Conservation (phyloP, 2,329 filamentous ascomycete genomes). For the Colletotrichum sp. region DNA sequence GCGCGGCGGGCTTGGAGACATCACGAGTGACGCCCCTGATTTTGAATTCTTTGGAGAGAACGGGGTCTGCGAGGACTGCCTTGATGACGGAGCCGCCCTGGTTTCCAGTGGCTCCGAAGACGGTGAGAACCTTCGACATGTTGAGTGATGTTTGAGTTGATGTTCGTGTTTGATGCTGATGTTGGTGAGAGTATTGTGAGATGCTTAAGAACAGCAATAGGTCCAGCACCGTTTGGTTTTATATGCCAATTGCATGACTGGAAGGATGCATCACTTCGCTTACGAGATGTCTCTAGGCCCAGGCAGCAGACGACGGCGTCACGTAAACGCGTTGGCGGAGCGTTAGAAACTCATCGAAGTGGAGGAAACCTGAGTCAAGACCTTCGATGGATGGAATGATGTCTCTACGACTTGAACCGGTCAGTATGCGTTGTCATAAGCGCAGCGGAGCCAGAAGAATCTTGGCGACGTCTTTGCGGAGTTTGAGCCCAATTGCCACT, state of each 20-base stretch:
- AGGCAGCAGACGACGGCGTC: neutral
- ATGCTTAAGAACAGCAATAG: neutral
- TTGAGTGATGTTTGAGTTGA: neutral
- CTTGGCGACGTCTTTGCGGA: neutral
- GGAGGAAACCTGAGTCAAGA: neutral
- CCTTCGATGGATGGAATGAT: neutral
- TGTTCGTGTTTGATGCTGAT: neutral
- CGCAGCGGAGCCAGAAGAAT: neutral
- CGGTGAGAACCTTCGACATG: slow-evolving; percentile 35
- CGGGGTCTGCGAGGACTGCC: slow-evolving; percentile 49
- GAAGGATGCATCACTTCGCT: neutral
- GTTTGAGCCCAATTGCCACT: neutral
- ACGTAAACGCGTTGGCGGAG: neutral
- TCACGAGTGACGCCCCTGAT: slow-evolving; percentile 55
- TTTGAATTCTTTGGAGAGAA: slow-evolving; percentile 46
- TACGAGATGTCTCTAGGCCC: neutral
- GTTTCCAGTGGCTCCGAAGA: slow-evolving; percentile 55
- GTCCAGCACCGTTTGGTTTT: neutral
- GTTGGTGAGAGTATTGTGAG: accelerated
- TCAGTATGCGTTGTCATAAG: neutral
- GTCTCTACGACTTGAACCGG: neutral
- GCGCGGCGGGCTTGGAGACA: slow-evolving; percentile 40
- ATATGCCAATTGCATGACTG: neutral
- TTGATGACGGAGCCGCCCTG: slow-evolving; percentile 54
- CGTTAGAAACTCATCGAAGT: neutral